phyloP scores from a whole-genome alignment of 75 land plant species.

The Larix kaempferi region DNA sequence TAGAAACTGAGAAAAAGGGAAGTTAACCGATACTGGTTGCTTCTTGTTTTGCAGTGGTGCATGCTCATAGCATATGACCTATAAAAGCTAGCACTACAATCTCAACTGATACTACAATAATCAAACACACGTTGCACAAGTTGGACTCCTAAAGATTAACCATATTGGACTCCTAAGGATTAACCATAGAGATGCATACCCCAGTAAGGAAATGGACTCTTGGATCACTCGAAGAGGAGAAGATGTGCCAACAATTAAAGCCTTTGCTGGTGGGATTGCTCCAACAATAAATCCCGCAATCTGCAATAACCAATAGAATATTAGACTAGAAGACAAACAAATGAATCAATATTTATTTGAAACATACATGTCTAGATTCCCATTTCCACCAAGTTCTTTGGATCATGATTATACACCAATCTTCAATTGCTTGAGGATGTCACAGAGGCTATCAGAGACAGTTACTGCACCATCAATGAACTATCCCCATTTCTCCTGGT shows the following conservation, averaged over 20 bases:
- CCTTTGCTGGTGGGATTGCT: slow-evolving; percentile 43
- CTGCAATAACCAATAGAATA: slow-evolving; percentile 24
- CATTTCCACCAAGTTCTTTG: neutral
- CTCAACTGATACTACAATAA: too few species aligned
- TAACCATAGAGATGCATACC: slow-evolving; percentile 26
- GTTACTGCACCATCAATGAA: too few species aligned
- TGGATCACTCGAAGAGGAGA: slow-evolving; percentile 65
- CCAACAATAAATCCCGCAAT: slow-evolving; percentile 71
- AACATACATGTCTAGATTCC: neutral
- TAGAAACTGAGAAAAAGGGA: neutral
- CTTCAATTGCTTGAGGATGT: too few species aligned
- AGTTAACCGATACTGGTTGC: neutral
- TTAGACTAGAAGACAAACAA: neutral
- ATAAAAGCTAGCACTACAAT: too few species aligned
- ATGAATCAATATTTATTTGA: neutral
- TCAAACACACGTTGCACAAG: too few species aligned
- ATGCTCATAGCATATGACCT: too few species aligned
- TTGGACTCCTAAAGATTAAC: neutral
- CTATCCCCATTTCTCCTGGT: too few species aligned
- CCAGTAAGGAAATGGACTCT: slow-evolving; percentile 50
- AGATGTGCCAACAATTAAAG: slow-evolving; percentile 45
- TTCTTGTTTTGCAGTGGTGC: too few species aligned
- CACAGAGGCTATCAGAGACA: too few species aligned
- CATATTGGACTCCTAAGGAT: neutral
- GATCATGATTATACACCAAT: too few species aligned